Base-by-base conservation (phyloP, 495 filamentous ascomycete species). In the Neurospora sp. region DNA sequence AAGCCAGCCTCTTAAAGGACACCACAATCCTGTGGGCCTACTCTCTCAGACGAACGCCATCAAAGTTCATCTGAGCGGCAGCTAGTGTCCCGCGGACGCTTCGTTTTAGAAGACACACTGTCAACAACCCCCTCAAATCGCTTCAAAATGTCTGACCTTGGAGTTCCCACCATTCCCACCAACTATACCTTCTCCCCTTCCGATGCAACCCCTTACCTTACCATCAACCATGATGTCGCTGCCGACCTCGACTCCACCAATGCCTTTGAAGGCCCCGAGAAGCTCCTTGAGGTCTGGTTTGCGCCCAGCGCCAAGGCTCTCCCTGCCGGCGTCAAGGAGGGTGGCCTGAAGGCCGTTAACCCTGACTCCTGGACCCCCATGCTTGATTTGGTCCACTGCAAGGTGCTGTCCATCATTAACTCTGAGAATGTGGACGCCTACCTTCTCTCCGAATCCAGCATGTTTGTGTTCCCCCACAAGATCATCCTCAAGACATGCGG, bases 381-480 rank as follows among this genome's bases (percentile, higher is more conserved):
- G 96, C 87, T 99, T 42, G 96, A 98, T 76, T 86, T 97, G 73
- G 96, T 99, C 84, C 95, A 97, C 79, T 99, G 96, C 89, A 96
- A 98, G 81, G 94, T 99, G 65, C 89, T 99, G 44, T 99, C 96
- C 12, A 89, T 97, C 74, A 88, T 99, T 69, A 90, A 94, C 77
- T 97, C 94, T n/a, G 94, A 97, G 74, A 89, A 96, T 82, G 91
- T 98, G 72, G 96, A 99, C 81, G 96, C 96, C 75, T 99, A 99
- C 78, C 89, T 99, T 40, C 88, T 99, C 70, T 98, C 96, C 70
- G 96, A 99, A 83, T 98, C 96, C 22, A 98, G 96, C 90, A 93
- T 99, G 95, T 99, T 99, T 81, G 94, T 99, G 76, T 99, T 97
- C 82, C 94, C 94, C 31, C 96, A 99, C 88, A 99, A 99, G 85